Conservation (phyloP, 768 basidiomycete species). For the Melanogaster broomeanus region DNA sequence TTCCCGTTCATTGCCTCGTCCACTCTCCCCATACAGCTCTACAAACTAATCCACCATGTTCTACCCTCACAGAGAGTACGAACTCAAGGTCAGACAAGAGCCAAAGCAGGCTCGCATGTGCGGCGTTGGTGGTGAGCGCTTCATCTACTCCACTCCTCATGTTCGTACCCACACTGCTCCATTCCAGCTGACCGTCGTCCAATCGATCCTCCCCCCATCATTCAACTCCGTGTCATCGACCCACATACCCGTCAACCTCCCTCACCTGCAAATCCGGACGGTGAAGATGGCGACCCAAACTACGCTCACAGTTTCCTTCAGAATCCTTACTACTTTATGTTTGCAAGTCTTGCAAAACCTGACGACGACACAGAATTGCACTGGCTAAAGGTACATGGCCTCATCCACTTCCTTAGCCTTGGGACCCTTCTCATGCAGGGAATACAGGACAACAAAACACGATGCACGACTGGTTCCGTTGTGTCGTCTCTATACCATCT, state of each 20-base stretch:
- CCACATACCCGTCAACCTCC: conserved; percentile 41
- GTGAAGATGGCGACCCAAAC: conserved; percentile 35
- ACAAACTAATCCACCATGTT: conserved; percentile 10
- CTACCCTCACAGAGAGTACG: conserved; percentile 67
- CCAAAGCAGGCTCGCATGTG: conserved; percentile 93
- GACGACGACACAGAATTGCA: conserved; percentile 90
- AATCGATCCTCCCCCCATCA: conserved; percentile 95
- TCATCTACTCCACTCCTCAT: conserved; percentile 7
- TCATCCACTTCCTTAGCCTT: not conserved
- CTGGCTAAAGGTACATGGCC: conserved; percentile 64
- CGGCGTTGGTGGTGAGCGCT: conserved; percentile 80
- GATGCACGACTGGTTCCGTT: conserved; percentile 88
- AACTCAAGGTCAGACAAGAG: conserved; percentile 85
- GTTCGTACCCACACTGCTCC: conserved; percentile 1
- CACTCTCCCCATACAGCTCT: not conserved
- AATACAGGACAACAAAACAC: conserved; percentile 81
- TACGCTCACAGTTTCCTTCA: conserved; percentile 71
- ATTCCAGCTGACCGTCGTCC: conserved; percentile 85
- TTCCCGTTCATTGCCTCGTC: not conserved
- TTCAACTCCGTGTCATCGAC: conserved; percentile 90
- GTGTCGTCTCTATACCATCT: conserved; percentile 91
- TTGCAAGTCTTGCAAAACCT: conserved; percentile 85
- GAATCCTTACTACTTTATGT: conserved; percentile 97
- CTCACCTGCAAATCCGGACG: conserved; percentile 26
- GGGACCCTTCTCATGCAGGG: conserved; percentile 3